Percentiles rank a stretch among this genome's conserved stretches.
These are phyloP conservation scores for Mayamaea pseudoterrestris DNA, from an alignment of 108 stramenopile species.

Conservation along the genomic window DNA sequence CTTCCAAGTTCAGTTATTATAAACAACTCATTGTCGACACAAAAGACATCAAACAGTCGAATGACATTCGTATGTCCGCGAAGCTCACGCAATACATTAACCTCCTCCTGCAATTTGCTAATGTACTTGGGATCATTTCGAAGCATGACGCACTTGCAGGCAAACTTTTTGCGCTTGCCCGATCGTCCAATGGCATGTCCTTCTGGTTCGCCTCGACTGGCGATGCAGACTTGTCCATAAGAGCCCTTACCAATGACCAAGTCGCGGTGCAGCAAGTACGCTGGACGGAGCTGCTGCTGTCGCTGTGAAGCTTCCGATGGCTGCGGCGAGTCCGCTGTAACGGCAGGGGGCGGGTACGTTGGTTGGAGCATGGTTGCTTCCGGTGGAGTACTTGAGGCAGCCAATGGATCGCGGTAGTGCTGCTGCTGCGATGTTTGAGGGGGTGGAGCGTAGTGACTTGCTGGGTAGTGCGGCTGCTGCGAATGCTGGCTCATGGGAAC, in stretches of 20 bases:
- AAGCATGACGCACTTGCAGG: slow-evolving; percentile 85
- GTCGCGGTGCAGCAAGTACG: slow-evolving; percentile 80
- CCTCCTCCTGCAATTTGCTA: slow-evolving; percentile 86
- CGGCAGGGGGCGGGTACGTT: slow-evolving; percentile 38
- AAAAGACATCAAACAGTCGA: slow-evolving; percentile 68
- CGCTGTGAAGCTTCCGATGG: slow-evolving; percentile 35
- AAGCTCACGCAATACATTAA: slow-evolving; percentile 78
- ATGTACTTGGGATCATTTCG: slow-evolving; percentile 87
- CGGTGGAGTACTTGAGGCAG: slow-evolving; percentile 1
- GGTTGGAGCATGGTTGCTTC: slow-evolving; percentile 24
- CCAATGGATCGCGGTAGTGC: neutral
- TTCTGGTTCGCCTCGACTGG: slow-evolving; percentile 75
- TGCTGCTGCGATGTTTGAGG: neutral
- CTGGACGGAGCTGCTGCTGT: no score
- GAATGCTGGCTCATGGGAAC: no score
- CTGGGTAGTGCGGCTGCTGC: no score
- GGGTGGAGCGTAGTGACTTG: neutral
- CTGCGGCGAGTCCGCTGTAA: slow-evolving; percentile 32
- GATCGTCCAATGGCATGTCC: slow-evolving; percentile 32
- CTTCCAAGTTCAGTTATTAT: slow-evolving; percentile 85
- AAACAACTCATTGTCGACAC: slow-evolving; percentile 64
- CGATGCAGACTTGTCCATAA: slow-evolving; percentile 88
- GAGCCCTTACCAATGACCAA: slow-evolving; percentile 85
- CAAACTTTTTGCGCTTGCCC: slow-evolving; percentile 84
- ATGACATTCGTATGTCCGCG: slow-evolving; percentile 73